Percentiles rank a stretch among this genome's conserved stretches.
phyloP scores from a whole-genome alignment of 164 flowering plant genomes.

The Santalum album region DNA sequence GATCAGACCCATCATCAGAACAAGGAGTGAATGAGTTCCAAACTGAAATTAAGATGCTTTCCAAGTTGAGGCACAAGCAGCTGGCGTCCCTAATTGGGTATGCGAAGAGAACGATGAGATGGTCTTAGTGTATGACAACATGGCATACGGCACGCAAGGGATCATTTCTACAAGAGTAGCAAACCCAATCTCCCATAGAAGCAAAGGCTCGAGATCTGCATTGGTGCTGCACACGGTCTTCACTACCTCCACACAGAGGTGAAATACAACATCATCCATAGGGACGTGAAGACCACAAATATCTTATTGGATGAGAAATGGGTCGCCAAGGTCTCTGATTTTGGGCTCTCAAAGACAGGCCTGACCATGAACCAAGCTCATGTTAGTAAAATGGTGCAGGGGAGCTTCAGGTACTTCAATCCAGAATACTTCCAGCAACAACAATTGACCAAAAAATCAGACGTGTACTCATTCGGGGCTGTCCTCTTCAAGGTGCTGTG shows the following conservation, averaged over 20 bases:
- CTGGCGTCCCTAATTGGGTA: constrained; percentile 51
- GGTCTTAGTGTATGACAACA: constrained; percentile 49
- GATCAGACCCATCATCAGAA: constrained; percentile 62
- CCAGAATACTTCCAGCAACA: neutral
- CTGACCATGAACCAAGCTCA: constrained; percentile 21
- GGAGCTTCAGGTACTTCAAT: constrained; percentile 28
- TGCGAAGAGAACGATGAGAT: constrained; percentile 49
- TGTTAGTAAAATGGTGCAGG: neutral
- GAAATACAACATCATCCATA: constrained; percentile 40
- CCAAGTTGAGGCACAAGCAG: constrained; percentile 50
- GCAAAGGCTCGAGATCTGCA: constrained; percentile 41
- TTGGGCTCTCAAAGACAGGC: constrained; percentile 49
- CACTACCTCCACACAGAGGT: constrained; percentile 53
- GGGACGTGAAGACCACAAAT: constrained; percentile 55
- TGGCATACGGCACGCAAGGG: constrained; percentile 46
- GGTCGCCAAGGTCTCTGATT: too few species aligned
- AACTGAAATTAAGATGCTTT: constrained; percentile 61
- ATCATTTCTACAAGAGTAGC: constrained; percentile 34
- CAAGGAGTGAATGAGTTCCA: constrained; percentile 59
- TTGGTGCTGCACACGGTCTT: constrained; percentile 44
- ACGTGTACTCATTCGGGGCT: neutral
- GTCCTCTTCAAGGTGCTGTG: neutral
- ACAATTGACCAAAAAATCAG: neutral
- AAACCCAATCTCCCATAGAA: constrained; percentile 35
- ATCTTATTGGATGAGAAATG: constrained; percentile 42